These are phyloP conservation scores for Acer saccharum DNA, from an alignment of 345 rosid genomes.

Conservation along the genomic window DNA sequence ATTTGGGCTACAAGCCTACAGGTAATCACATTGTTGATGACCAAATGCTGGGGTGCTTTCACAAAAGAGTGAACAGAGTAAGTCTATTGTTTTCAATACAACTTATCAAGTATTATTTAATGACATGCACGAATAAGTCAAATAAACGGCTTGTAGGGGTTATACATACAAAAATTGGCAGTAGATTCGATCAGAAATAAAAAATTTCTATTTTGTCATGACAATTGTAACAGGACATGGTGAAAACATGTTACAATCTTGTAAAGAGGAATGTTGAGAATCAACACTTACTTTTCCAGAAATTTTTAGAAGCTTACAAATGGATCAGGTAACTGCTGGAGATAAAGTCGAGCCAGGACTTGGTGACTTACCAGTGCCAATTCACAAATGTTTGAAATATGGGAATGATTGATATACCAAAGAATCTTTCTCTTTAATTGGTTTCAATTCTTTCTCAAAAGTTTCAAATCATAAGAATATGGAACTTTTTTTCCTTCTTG, in stretches of 20 bases:
- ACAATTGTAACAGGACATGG: constrained; percentile 32
- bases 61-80: constrained; percentile 31
- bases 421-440: too few species aligned
- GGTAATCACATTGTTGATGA: constrained; percentile 22
- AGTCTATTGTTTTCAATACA: neutral
- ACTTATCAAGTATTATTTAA: too few species aligned
- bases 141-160: too few species aligned
- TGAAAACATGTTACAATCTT: constrained; percentile 28
- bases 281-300: neutral
- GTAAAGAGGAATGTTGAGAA: constrained; percentile 3
- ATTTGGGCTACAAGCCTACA: constrained; percentile 27
- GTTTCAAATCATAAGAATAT: neutral
- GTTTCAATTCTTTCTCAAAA: neutral
- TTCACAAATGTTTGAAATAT: neutral
- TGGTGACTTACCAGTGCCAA: neutral
- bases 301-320: too few species aligned
- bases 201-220: neutral
- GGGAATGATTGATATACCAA: neutral
- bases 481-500: neutral
- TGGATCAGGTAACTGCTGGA: neutral
- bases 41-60: constrained; percentile 25
- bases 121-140: too few species aligned
- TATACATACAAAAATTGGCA: neutral
- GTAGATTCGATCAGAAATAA: neutral
- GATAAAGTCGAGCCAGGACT: neutral